phyloP scores from a whole-genome alignment of 768 basidiomycete species.

The Mycena haematopus region DNA sequence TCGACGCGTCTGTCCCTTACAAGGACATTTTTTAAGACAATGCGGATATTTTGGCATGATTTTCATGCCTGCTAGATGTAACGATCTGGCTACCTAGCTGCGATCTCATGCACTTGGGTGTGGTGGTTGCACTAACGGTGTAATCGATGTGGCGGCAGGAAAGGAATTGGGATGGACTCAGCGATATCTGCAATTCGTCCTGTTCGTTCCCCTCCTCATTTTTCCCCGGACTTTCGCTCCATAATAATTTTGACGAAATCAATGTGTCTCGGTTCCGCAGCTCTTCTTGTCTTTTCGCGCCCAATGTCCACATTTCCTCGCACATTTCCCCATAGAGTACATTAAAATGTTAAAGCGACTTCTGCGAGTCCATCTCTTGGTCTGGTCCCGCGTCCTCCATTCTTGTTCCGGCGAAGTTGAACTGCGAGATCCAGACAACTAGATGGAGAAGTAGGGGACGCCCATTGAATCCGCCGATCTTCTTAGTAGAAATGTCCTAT shows the following conservation, averaged over 20 bases:
- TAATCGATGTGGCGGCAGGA: no score
- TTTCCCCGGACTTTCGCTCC: not conserved
- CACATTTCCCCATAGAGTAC: not conserved
- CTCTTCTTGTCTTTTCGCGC: not conserved
- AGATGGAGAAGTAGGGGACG: not conserved
- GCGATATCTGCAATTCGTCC: not conserved
- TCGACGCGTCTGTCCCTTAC: no score
- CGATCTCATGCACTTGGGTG: no score
- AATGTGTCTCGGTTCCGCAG: not conserved
- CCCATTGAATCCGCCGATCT: not conserved
- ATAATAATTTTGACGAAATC: not conserved
- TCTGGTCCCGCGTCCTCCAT: not conserved
- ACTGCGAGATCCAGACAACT: slow-evolving; percentile 5
- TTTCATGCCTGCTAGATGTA: no score
- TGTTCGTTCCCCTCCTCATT: not conserved
- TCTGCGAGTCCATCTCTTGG: not conserved
- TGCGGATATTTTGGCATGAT: no score
- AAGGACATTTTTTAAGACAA: no score
- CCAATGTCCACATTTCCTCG: not conserved
- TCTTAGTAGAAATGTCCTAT: not conserved
- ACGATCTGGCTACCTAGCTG: no score
- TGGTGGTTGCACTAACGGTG: no score
- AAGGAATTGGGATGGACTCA: no score
- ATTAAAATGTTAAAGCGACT: not conserved
- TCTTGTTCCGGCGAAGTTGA: slow-evolving; percentile 5